These are phyloP conservation scores for Paxillus involutus DNA, from an alignment of 768 basidiomycete species.

Conservation along the genomic window DNA sequence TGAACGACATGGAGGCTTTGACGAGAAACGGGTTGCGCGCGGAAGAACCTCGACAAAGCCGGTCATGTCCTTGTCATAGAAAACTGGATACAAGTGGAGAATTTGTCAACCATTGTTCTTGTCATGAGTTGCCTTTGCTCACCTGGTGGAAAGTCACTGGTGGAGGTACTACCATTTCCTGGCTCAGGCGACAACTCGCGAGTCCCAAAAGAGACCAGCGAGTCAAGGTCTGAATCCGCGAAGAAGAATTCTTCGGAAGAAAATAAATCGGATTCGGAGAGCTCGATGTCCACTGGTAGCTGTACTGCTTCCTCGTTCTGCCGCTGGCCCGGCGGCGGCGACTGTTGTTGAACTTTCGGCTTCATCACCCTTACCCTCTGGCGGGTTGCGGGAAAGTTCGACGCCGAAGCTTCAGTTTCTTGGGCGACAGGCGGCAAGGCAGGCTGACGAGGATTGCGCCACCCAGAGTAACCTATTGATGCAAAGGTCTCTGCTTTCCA, in stretches of 20 bases:
- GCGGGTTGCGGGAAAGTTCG: background rate
- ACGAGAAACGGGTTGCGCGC: background rate
- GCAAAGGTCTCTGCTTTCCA: slow-evolving; percentile 8
- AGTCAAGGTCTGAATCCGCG: no score
- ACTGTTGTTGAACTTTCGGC: background rate
- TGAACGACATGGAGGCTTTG: background rate
- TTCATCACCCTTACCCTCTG: background rate
- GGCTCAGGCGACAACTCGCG: no score
- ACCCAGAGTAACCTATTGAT: background rate
- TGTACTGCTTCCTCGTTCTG: background rate
- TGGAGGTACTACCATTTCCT: background rate
- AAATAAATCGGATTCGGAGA: background rate
- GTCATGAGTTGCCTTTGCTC: background rate
- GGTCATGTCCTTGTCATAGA: background rate
- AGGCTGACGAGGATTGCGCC: background rate
- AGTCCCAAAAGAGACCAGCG: no score
- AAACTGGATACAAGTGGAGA: background rate
- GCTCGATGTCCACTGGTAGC: background rate
- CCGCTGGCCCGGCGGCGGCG: background rate
- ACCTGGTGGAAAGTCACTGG: background rate
- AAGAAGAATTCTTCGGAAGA: background rate
- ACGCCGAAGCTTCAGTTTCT: background rate
- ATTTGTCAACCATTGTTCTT: background rate
- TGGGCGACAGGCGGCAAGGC: background rate
- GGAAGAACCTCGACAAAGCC: background rate